Evolutionary conservation across 169 alveolate genomes (phyloP).

Genomic region (Cryptosporidium baileyi): DNA sequence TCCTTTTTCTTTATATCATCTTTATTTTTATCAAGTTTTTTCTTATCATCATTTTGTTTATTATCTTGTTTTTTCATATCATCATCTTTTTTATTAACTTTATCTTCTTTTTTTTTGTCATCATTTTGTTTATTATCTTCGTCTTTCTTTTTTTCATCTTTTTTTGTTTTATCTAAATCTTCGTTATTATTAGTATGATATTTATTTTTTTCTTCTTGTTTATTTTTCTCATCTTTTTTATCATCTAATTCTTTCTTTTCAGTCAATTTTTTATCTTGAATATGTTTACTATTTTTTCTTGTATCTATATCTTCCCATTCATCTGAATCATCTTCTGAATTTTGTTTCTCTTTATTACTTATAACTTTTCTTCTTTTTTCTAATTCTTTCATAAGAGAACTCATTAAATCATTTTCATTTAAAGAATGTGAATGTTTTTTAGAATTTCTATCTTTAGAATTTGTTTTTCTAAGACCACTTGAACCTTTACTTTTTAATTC

Average conservation of each 20-base stretch:
- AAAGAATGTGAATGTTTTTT: background rate
- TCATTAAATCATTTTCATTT: background rate
- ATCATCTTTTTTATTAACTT: background rate
- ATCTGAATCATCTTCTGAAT: background rate
- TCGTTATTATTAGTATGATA: background rate
- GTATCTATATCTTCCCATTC: background rate
- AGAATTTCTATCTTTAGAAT: background rate
- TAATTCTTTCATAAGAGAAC: background rate
- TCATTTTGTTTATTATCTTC: background rate
- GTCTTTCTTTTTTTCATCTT: background rate
- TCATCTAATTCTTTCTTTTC: background rate
- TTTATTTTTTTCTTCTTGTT: background rate
- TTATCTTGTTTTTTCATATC: background rate
- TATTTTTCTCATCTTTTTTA: background rate
- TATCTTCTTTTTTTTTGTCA: background rate
- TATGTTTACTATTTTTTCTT: no score
- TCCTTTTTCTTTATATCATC: background rate
- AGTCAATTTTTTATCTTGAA: background rate
- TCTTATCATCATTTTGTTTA: background rate
- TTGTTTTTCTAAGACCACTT: background rate
- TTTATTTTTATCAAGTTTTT: background rate
- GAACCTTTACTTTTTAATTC: background rate
- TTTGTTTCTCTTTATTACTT: background rate
- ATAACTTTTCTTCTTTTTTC: background rate
- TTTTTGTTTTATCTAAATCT: background rate